Evolutionary conservation across 495 filamentous ascomycete genomes (phyloP).

Genomic region (Lindgomyces ingoldianus): DNA sequence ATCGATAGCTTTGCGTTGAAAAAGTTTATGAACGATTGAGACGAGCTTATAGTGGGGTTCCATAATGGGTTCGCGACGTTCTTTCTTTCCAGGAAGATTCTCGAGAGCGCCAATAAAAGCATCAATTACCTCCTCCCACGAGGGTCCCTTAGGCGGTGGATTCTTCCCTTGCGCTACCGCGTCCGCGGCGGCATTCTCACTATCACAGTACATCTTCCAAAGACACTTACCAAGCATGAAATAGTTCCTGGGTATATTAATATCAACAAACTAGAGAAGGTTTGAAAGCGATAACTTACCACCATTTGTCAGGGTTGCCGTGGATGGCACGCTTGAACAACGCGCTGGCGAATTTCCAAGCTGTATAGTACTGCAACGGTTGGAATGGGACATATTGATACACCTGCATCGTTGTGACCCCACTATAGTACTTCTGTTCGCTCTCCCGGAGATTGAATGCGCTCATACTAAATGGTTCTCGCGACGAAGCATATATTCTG

Average conservation of each 20-base stretch:
- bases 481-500: conserved; percentile 85
- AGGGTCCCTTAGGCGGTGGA: conserved; percentile 22
- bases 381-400: conserved; percentile 72
- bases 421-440: conserved; percentile 70
- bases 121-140: conserved; percentile 62
- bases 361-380: conserved; percentile 71
- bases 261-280: background rate
- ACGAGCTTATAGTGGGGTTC: conserved; percentile 97
- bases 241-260: conserved; percentile 61
- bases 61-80: conserved; percentile 80
- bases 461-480: conserved; percentile 86
- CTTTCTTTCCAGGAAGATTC: conserved; percentile 75
- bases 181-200: conserved; percentile 42
- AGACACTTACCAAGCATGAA: conserved; percentile 93
- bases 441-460: conserved; percentile 58
- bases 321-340: conserved; percentile 76
- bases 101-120: conserved; percentile 75
- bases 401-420: conserved; percentile 59
- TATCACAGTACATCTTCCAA: conserved; percentile 85
- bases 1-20: conserved; percentile 49
- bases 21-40: conserved; percentile 81
- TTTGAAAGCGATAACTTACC: conserved; percentile 54
- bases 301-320: conserved; percentile 80
- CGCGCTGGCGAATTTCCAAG: conserved; percentile 80
- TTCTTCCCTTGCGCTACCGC: background rate